Base-by-base conservation (phyloP, 2,329 filamentous ascomycete genomes). In the Penicillium sclerotigenum region DNA sequence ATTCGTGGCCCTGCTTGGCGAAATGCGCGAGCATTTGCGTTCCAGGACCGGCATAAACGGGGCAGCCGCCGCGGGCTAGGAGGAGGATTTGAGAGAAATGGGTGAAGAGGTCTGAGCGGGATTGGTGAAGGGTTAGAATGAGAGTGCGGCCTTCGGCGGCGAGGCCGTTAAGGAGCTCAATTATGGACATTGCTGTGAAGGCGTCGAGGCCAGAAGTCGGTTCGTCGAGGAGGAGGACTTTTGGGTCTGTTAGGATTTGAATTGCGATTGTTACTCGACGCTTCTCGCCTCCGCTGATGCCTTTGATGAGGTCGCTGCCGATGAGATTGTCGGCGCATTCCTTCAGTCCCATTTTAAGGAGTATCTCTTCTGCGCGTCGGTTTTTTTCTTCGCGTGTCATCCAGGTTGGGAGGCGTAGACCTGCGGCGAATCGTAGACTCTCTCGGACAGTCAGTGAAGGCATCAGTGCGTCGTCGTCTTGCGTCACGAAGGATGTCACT, bases 231-330 rank as follows among this genome's bases (percentile, higher is more conserved):
- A 92, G 77, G 1, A 92, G 73, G 2, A 92, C 81, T 1, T 85
- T 83, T 1, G 89, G 89, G 57, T 91, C 87, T 0, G 87, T 91
- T 11, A 92, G 77, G 7, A 91, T 86, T 63, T 92, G 89, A 0
- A 91, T 84, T 0, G 88, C 89, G 58, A 92, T 91, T 3, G 87
- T 88, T 6, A 91, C 87, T 53, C 89, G 82, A 2, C 89, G 81
- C 72, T 91, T 91, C 71, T 92, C 88, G 18, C 89, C 89, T 2
- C 89, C 89, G 9, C 87, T 90, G 29, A 92, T 91, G 0, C 89
- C 88, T 68, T 91, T 91, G 62, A 89, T 80, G 4, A 89, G 71
- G 9, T 89, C 87, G 55, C 82, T 87, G 2, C 89, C 89, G 9
- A 92, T 82, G 0, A 91, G 71, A 51, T 88, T 90, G 65, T 91